Evolutionary conservation across 2,329 filamentous ascomycete genomes (phyloP), one percentile per base, ranked within the genome.

Genomic region (Talaromyces piceae): DNA sequence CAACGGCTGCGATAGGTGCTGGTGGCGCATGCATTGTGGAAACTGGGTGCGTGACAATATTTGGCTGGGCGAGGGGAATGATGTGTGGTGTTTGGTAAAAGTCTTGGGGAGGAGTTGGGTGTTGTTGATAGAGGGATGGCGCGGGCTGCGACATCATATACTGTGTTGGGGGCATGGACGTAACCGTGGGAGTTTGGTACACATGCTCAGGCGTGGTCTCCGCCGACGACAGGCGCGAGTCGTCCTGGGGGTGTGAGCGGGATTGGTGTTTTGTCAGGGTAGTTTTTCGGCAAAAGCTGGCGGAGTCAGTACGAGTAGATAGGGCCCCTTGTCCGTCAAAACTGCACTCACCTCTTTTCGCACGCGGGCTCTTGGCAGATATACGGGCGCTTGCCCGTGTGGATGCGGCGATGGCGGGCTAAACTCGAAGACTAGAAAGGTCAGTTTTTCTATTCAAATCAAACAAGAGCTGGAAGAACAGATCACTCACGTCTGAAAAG

Each of bases 401-500:
- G 67, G 37, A 70, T 70, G 51, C 67, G 59, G 23, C 67, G 64
- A 59, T 70, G 67, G 39, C 67, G 67, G 41, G 67, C 67, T 41
- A 70, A 55, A 66, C 67, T 70, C 41, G 67, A 70, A 8, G 67
- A 70, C 67, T 70, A 46, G 39, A 43, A 2, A 4, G 39, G 23
- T 43, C 39, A 43, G 39, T n/a, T 43, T n/a, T 25, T 43, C 2
- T 43, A 37, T n/a, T 5, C 22, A n/a, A 16, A 22, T 43, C 25
- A 9, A 13, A 12, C 13, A 9, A 54, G 2, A 12, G 12, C 7
- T 9, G 16, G 3, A 2, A 18, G 23, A 2, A 11, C n/a, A 13
- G 25, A n/a, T 27, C 22, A 56, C 67, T 63, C 64, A 72, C 70
- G 59, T 73, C 70, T 49, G 69, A 72, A 53, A 73, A 73, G 26